phyloP scores from a whole-genome alignment of 2,329 filamentous ascomycete species.

The Ophiocordyceps unilateralis region DNA sequence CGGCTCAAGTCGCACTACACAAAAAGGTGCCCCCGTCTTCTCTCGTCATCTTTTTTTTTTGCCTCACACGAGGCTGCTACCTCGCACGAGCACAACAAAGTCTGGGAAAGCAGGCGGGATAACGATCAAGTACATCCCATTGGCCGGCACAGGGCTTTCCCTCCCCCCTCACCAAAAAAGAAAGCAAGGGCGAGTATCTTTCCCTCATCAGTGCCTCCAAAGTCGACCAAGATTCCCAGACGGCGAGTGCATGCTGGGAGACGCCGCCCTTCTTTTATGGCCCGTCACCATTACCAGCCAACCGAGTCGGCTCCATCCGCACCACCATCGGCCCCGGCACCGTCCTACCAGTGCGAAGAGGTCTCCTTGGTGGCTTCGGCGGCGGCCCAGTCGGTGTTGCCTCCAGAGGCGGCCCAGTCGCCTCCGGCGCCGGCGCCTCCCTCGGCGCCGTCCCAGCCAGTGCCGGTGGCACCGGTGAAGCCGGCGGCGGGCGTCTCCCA shows the following conservation, averaged over 20 bases:
- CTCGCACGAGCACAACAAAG: conserved; percentile 6
- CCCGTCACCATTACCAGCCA: conserved; percentile 3
- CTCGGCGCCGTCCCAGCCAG: conserved; percentile 40
- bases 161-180: conserved; percentile 38
- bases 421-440: conserved; percentile 37
- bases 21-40: background rate
- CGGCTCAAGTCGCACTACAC: too few relatives aligned
- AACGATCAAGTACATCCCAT: conserved; percentile 81
- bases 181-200: conserved; percentile 60
- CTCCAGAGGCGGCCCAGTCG: conserved; percentile 48
- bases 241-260: conserved; percentile 1
- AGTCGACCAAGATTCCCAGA: conserved; percentile 26
- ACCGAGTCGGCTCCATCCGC: background rate
- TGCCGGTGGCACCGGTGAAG: conserved; percentile 43
- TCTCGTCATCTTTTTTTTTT: conserved; percentile 4
- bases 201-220: conserved; percentile 90
- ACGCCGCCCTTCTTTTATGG: conserved; percentile 1
- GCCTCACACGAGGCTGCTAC: background rate
- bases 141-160: conserved; percentile 95
- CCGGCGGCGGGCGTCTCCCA: conserved; percentile 62
- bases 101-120: conserved; percentile 35
- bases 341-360: conserved; percentile 26
- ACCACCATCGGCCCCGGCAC: conserved; percentile 4
- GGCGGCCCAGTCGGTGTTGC: conserved; percentile 52
- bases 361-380: conserved; percentile 36